Base-by-base conservation (phyloP, 169 alveolate species). In the Cryptosporidium meleagridis region DNA sequence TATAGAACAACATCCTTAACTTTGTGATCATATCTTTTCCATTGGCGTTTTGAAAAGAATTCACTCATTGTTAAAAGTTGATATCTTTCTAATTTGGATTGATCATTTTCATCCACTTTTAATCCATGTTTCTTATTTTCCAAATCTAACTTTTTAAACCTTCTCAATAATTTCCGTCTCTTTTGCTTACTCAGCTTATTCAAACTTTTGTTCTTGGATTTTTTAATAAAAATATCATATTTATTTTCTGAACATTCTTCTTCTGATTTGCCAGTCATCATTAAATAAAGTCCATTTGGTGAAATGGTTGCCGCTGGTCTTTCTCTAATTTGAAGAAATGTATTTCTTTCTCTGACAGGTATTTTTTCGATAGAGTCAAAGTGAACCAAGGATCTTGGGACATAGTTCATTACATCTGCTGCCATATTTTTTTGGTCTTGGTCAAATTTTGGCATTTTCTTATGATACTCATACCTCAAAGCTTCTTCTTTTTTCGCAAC, bases 291-390 rank as follows among this genome's bases (percentile, higher is more conserved):
- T 10, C 89, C 89, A 80, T 26, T 80, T 41, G 89, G 89, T n/a
- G 89, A 80, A 37, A 80, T 61, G 0, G 89, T 80, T 23, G 89
- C 89, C 29, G 89, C 73, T 44, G 89, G 89, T n/a, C 89, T 26
- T n/a, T 80, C 89, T 31, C 89, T 80, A 1, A 80, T 26, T 8
- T 41, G 45, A 23, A 44, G 70, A 41, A 80, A 65, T 45, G 89
- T 62, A 18, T 80, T 80, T 41, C 41, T 62, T 62, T 80, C 89
- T 31, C 23, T 59, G 29, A 48, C 89, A 9, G 73, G 89, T 23
- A 62, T 39, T 51, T 80, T 61, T 1, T 62, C 67, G 14, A 62
- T 7, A 1, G 58, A 14, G 8, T 80, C 89, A 62, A 80, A 80
- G 18, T 80, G 89, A 14, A 80, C 80, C 52, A 80, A 41, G 2